Evolutionary conservation across 345 rosid species (phyloP).

Genomic region (Citrus australasica): DNA sequence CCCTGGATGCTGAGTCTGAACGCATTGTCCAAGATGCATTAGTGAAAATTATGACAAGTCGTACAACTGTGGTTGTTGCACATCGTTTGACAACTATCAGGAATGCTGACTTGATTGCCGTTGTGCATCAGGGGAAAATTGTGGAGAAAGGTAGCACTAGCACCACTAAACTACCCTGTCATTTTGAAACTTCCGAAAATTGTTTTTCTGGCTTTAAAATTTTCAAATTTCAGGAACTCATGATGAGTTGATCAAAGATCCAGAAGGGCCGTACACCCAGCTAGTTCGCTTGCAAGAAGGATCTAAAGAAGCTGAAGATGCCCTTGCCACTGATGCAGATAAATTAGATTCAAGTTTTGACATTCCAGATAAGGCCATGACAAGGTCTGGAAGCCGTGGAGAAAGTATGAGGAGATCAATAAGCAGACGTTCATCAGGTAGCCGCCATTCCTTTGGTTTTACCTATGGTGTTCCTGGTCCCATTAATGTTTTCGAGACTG

Average conservation of each 20-base stretch:
- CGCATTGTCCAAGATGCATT: constrained; percentile 77
- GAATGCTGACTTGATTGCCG: constrained; percentile 70
- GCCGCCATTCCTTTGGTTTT: constrained; percentile 39
- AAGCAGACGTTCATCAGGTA: constrained; percentile 42
- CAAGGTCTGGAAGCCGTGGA: constrained; percentile 28
- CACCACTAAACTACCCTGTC: not conserved
- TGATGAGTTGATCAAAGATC: constrained; percentile 55
- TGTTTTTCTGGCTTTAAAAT: not conserved
- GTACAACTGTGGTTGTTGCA: constrained; percentile 86
- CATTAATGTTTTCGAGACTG: constrained; percentile 18
- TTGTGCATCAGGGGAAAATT: constrained; percentile 68
- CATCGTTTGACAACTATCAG: constrained; percentile 81
- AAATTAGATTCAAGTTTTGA: constrained; percentile 1
- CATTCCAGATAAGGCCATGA: not conserved
- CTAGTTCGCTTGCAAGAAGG: constrained; percentile 76
- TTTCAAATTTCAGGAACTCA: constrained; percentile 40
- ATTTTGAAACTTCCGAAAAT: not conserved
- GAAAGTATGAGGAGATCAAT: constrained; percentile 29
- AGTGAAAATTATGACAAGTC: constrained; percentile 51
- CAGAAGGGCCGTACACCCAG: constrained; percentile 74
- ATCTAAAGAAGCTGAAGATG: constrained; percentile 31
- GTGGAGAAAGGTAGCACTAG: constrained; percentile 64
- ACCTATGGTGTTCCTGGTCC: constrained; percentile 32
- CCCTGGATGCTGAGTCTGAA: constrained; percentile 82
- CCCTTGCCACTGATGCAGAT: constrained; percentile 4